Evolutionary conservation across 495 filamentous ascomycete genomes (phyloP), one percentile per base, ranked within the genome.

Genomic region (Penicillium roqueforti): DNA sequence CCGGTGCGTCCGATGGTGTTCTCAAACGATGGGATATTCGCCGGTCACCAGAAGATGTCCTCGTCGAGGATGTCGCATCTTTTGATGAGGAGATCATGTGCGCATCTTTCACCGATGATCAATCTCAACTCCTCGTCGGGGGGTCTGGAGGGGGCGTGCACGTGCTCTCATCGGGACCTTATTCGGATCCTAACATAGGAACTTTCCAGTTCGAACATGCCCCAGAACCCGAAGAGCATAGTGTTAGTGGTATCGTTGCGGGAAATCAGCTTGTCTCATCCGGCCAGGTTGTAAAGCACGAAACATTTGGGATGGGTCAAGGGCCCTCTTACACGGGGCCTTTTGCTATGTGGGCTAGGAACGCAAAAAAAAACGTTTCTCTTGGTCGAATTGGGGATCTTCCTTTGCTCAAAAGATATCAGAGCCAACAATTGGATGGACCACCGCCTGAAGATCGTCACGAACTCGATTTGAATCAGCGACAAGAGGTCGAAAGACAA

Each of bases 1-100:
- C 88, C n/a, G 93, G 92, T 3, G 86, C 86, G 3, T 93, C 91
- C 0, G 93, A 98, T 63, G 92, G 93, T 1, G 74, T 87, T 0
- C 76, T 98, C 6, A 96, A 91, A 51, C 79, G 83, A 18, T 98
- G 93, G 93, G 83, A 97, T 63, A 76, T 95, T 19, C 76, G 76
- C 40, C 78, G 79, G 19, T 77, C 85, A 3, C 61, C 75, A 0
- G 77, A 81, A 32, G 75, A 85, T 63, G 80, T 75, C 1, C 77
- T 87, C 26, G 76, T 96, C n/a, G 68, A 79, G 22, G 79, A 92
- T 57, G 61, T 79, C 1, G 75, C 75, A 4, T 67, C 57, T 3
- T 67, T 86, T 1, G 50, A 73, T 5, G 75, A 79, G 8, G 79
- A 73, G 3, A 74, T 84, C 11, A 76, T 77, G 63, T 71, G 73